Evolutionary conservation across 768 basidiomycete genomes (phyloP).

Genomic region (Gelatoporia subvermispora): DNA sequence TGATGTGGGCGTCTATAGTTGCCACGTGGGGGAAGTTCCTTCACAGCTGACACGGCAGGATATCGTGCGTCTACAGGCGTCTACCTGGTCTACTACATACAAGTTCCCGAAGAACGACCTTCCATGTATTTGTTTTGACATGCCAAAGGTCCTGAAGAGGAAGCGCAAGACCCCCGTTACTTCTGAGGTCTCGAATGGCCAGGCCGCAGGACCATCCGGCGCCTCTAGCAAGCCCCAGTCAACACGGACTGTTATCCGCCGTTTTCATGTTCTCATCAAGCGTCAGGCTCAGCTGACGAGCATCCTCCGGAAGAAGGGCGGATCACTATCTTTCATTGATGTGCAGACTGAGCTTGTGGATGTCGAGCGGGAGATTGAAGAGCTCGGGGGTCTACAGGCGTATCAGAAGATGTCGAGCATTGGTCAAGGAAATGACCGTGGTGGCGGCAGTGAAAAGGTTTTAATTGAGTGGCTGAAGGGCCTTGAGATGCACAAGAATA

Average conservation of each 20-base stretch:
- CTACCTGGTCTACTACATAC: no score
- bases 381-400: constrained; percentile 69
- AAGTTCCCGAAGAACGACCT: no score
- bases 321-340: neutral
- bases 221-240: constrained; percentile 52
- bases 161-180: constrained; percentile 47
- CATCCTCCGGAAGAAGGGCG: no score
- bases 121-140: no score
- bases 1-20: no score
- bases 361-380: constrained; percentile 58
- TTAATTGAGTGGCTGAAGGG: constrained; percentile 73
- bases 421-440: constrained; percentile 77
- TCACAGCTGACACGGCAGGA: no score
- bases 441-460: constrained; percentile 84
- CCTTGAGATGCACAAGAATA: constrained; percentile 23
- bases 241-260: constrained; percentile 70
- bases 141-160: constrained; percentile 35
- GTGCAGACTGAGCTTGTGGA: constrained; percentile 34
- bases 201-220: constrained; percentile 10
- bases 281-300: constrained; percentile 49
- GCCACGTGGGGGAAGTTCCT: no score
- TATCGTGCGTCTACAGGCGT: no score
- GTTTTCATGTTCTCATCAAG: constrained; percentile 79
- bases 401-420: constrained; percentile 83
- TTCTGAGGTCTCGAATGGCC: constrained; percentile 8